phyloP scores from a whole-genome alignment of 2,329 filamentous ascomycete genomes.

The Trichoderma semiorbis region DNA sequence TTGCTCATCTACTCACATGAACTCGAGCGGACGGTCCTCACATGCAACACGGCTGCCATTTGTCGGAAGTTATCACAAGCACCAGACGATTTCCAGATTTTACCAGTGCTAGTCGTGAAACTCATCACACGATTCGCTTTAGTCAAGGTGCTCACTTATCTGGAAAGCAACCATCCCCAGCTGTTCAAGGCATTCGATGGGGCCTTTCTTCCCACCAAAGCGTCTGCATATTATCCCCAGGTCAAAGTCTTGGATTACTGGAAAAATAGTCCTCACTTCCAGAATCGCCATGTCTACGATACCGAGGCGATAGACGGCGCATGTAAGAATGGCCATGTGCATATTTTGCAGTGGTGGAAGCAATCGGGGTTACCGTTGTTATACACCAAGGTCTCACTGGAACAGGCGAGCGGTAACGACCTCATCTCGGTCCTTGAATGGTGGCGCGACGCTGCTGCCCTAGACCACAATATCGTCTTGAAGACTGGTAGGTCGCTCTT shows the following conservation, averaged over 20 bases:
- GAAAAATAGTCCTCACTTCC: conserved; percentile 76
- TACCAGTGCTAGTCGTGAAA: conserved; percentile 79
- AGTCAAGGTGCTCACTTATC: conserved; percentile 69
- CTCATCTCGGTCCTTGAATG: conserved; percentile 85
- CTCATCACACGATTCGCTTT: conserved; percentile 90
- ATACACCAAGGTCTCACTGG: conserved; percentile 82
- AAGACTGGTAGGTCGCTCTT: conserved; percentile 83
- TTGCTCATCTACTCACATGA: conserved; percentile 71
- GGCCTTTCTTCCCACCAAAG: conserved; percentile 81
- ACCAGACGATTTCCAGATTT: conserved; percentile 63
- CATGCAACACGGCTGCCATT: conserved; percentile 65
- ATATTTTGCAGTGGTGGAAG: conserved; percentile 88
- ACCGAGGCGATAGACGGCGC: conserved; percentile 83
- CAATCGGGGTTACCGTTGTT: conserved; percentile 72
- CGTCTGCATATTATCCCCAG: conserved; percentile 80
- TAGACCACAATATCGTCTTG: conserved; percentile 57
- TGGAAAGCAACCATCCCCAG: conserved; percentile 60
- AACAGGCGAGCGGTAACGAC: conserved; percentile 80
- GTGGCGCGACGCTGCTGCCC: conserved; percentile 74
- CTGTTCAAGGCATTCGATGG: conserved; percentile 86
- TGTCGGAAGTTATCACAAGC: conserved; percentile 70
- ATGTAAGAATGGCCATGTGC: conserved; percentile 77
- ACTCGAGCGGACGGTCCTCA: conserved; percentile 81
- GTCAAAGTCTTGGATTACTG: conserved; percentile 88
- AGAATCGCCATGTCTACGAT: conserved; percentile 77